phyloP scores from a whole-genome alignment of 257 asterid species.

The Scutellaria baicalensis region DNA sequence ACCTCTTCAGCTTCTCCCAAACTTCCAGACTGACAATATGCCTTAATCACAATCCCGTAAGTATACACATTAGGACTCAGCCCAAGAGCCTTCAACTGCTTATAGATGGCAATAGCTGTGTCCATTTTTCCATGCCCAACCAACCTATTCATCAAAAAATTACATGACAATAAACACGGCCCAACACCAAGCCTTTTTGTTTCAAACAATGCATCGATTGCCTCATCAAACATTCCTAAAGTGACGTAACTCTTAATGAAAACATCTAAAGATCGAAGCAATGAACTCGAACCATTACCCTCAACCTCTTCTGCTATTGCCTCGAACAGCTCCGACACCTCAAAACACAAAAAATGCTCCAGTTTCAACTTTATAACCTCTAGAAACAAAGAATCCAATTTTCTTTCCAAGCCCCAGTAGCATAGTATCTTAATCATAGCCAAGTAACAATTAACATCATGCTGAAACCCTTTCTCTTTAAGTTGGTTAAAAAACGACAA shows the following conservation, averaged over 20 bases:
- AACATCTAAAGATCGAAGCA: slow-evolving; percentile 47
- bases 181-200: slow-evolving; percentile 41
- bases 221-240: slow-evolving; percentile 66
- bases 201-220: slow-evolving; percentile 37
- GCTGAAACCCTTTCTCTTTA: slow-evolving; percentile 43
- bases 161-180: slow-evolving; percentile 48
- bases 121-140: slow-evolving; percentile 48
- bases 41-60: slow-evolving; percentile 68
- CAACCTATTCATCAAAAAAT: slow-evolving; percentile 57
- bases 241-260: slow-evolving; percentile 49
- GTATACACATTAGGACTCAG: slow-evolving; percentile 65
- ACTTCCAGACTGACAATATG: slow-evolving; percentile 40
- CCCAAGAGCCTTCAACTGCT: slow-evolving; percentile 45
- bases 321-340: slow-evolving; percentile 50
- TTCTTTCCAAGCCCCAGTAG: slow-evolving; percentile 39
- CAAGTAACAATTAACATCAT: slow-evolving; percentile 41
- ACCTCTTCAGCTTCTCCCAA: slow-evolving; percentile 48
- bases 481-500: slow-evolving; percentile 38
- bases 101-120: slow-evolving; percentile 39
- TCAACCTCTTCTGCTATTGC: slow-evolving; percentile 46
- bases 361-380: slow-evolving; percentile 38
- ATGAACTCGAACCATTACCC: slow-evolving; percentile 33
- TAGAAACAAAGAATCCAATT: slow-evolving; percentile 44
- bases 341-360: slow-evolving; percentile 32
- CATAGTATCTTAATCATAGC: slow-evolving; percentile 62